These are phyloP conservation scores for Hyaloperonospora arabidopsidis DNA, from an alignment of 352 stramenopile genomes.

Conservation along the genomic window DNA sequence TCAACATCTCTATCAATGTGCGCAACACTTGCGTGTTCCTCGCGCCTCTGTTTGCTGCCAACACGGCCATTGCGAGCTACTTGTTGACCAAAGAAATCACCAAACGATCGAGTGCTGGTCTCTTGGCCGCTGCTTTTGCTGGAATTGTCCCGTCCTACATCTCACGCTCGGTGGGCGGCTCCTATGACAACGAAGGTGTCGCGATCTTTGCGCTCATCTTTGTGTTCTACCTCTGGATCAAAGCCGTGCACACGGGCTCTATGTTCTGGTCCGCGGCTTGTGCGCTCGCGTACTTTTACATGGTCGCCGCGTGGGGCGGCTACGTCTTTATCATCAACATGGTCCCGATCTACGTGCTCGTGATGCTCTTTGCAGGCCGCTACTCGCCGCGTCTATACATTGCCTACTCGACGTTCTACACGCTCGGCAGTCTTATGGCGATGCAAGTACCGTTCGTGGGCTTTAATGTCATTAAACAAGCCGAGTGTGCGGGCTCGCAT, in stretches of 20 bases:
- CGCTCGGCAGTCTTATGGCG: slow-evolving; percentile 91
- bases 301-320: slow-evolving; percentile 93
- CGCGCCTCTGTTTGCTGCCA: slow-evolving; percentile 84
- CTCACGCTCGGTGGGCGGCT: slow-evolving; percentile 92
- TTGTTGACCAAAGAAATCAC: slow-evolving; percentile 88
- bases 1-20: slow-evolving; percentile 90
- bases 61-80: slow-evolving; percentile 85
- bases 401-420: slow-evolving; percentile 96
- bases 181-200: slow-evolving; percentile 98
- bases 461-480: slow-evolving; percentile 91
- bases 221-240: slow-evolving; percentile 96
- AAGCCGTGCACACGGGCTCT: slow-evolving; percentile 86
- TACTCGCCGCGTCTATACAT: slow-evolving; percentile 93
- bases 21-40: slow-evolving; percentile 90
- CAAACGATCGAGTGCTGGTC: slow-evolving; percentile 76
- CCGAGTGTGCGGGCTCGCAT: slow-evolving; percentile 72
- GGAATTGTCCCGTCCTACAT: slow-evolving; percentile 96
- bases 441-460: slow-evolving; percentile 98
- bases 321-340: slow-evolving; percentile 99
- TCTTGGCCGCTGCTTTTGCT: slow-evolving; percentile 92
- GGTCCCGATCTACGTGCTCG: slow-evolving; percentile 93
- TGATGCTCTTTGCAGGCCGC: slow-evolving; percentile 89
- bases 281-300: slow-evolving; percentile 95
- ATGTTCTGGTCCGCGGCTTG: slow-evolving; percentile 79
- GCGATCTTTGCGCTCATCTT: slow-evolving; percentile 97